Evolutionary conservation across 2,329 filamentous ascomycete species (phyloP).

Genomic region (Sarocladiaceae sp.): DNA sequence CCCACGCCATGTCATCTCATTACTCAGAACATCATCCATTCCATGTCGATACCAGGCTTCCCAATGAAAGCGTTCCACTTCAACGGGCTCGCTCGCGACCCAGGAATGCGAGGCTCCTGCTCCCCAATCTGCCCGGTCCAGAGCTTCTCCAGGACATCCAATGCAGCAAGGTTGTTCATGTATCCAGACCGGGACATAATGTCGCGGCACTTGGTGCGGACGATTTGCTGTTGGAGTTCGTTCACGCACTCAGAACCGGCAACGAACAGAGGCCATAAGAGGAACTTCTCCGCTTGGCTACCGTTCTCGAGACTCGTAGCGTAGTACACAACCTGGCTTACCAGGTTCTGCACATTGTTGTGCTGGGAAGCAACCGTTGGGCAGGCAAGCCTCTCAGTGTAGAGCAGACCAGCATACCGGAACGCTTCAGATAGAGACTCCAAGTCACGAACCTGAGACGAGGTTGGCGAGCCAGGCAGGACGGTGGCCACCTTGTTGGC

Average conservation of each 20-base stretch:
- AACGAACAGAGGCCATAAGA: conserved; percentile 91
- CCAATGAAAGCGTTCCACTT: conserved; percentile 54
- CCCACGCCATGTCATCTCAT: too few relatives aligned
- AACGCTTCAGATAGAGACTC: conserved; percentile 84
- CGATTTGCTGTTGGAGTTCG: conserved; percentile 68
- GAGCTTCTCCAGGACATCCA: conserved; percentile 78
- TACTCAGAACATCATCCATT: conserved; percentile 64
- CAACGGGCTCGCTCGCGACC: conserved; percentile 38
- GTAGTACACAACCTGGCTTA: conserved; percentile 76
- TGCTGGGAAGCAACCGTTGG: conserved; percentile 67
- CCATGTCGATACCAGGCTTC: conserved; percentile 49
- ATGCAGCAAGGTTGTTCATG: conserved; percentile 82
- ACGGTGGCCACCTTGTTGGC: conserved; percentile 42
- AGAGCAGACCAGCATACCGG: conserved; percentile 81
- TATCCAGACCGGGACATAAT: conserved; percentile 87
- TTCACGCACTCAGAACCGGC: conserved; percentile 84
- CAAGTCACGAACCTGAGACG: conserved; percentile 65
- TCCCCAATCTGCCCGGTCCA: conserved; percentile 57
- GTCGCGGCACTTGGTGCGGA: conserved; percentile 74
- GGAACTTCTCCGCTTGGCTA: conserved; percentile 73
- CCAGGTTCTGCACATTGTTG: conserved; percentile 74
- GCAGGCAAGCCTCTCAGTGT: conserved; percentile 79
- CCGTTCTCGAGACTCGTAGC: conserved; percentile 70
- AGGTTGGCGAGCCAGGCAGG: conserved; percentile 43
- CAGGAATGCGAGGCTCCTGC: conserved; percentile 27